Evolutionary conservation across 768 basidiomycete genomes (phyloP).

Genomic region (Lactarius evosmus): DNA sequence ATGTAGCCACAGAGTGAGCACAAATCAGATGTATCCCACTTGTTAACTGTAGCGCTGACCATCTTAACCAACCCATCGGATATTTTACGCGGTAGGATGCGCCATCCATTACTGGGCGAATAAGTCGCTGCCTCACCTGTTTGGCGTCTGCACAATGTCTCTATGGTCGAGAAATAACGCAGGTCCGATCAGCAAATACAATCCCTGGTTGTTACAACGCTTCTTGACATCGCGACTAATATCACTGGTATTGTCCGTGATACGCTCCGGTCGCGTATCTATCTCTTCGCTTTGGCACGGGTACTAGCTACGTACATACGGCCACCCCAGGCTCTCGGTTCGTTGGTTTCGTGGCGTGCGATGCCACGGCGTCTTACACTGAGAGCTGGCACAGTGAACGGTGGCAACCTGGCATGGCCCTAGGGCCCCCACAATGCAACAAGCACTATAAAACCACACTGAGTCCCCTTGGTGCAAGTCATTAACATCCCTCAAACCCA

Average conservation of each 20-base stretch:
- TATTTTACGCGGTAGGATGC: background rate
- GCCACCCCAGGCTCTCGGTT: background rate
- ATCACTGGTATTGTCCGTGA: background rate
- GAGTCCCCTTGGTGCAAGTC: background rate
- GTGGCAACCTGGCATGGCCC: background rate
- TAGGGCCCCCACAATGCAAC: background rate
- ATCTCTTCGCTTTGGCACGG: background rate
- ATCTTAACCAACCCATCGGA: background rate
- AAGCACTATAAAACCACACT: slow-evolving; percentile 9
- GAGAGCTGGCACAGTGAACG: background rate
- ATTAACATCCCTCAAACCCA: background rate
- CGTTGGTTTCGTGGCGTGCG: background rate
- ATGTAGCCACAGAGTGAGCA: background rate
- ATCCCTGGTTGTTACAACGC: background rate
- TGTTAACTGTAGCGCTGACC: background rate
- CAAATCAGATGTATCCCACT: background rate
- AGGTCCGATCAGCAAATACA: background rate
- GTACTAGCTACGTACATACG: background rate
- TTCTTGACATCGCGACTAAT: background rate
- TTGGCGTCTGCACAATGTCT: background rate
- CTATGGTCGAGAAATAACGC: background rate
- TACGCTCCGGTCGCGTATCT: background rate
- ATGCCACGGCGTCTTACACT: background rate
- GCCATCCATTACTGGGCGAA: background rate
- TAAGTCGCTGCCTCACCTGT: background rate